A percentile compares a stretch with the other conserved stretches of the same genome.
phyloP scores from a whole-genome alignment of 2,329 filamentous ascomycete genomes.

The Ceratocystis smalleyi region DNA sequence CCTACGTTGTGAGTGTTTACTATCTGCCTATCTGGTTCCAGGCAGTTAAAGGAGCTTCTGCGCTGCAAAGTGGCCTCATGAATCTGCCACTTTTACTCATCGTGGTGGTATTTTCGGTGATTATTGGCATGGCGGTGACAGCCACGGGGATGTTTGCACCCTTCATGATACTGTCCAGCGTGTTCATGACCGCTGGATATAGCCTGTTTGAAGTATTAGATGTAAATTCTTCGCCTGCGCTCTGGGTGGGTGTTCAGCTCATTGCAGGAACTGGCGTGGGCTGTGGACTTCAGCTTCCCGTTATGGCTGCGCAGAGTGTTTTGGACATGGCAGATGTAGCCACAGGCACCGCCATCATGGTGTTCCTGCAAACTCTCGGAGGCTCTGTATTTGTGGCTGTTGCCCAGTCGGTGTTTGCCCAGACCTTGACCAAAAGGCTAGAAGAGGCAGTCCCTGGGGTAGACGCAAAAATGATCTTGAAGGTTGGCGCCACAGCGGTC shows the following conservation, averaged over 20 bases:
- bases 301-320: slow-evolving; percentile 32
- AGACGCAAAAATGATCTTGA: slow-evolving; percentile 3
- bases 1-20: slow-evolving; percentile 21
- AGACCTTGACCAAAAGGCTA: neutral
- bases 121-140: slow-evolving; percentile 24
- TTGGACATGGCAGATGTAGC: slow-evolving; percentile 30
- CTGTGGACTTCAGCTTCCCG: slow-evolving; percentile 29
- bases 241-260: slow-evolving; percentile 18
- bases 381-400: slow-evolving; percentile 36
- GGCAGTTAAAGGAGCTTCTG: slow-evolving; percentile 25
- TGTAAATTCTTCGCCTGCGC: slow-evolving; percentile 20
- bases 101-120: slow-evolving; percentile 23
- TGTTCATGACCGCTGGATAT: slow-evolving; percentile 23
- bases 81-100: slow-evolving; percentile 26
- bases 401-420: slow-evolving; percentile 33
- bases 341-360: slow-evolving; percentile 31
- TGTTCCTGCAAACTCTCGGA: slow-evolving; percentile 32
- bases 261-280: slow-evolving; percentile 26
- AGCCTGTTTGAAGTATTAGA: slow-evolving; percentile 27
- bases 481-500: slow-evolving; percentile 5
- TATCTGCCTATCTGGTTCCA: slow-evolving; percentile 28
- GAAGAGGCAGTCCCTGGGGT: neutral
- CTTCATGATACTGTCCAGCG: slow-evolving; percentile 25
- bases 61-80: slow-evolving; percentile 25
- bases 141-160: slow-evolving; percentile 28